Evolutionary conservation across 2,329 filamentous ascomycete genomes (phyloP), one percentile per base, ranked within the genome.

Genomic region (Taxawa tesnikishii): DNA sequence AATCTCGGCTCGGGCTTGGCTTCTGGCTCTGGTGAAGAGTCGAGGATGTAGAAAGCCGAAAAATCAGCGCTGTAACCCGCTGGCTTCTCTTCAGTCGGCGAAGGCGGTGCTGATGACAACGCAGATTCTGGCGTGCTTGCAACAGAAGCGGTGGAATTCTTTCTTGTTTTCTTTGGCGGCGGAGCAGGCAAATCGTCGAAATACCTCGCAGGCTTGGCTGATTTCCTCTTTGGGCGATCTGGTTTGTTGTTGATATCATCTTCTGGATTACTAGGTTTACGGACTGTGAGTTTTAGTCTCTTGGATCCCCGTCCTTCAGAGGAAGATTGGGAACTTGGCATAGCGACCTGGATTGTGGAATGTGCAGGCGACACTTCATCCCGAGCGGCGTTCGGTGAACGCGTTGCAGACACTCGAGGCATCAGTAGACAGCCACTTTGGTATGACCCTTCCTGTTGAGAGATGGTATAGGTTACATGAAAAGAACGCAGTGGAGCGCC

Each of bases 21-120:
- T 10, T 19, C 31, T 29, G 12, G 28, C 27, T 36, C 37, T 27
- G 31, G 28, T 23, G 30, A 37, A 33, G 15, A 24, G 11, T 40
- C 49, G 11, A 43, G 37, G 34, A 53, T 43, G 34, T 53, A 55
- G 36, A 49, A 53, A 6, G 34, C 43, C 39, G 49, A 40, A 31
- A 55, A 52, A 23, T 49, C 46, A 14, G 44, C 48, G 36, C 49
- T 45, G 25, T 44, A 42, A 8, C 35, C 37, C 9, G 32, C 37
- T 21, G 42, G 27, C 26, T 37, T 27, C 28, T 42, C 36, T 11
- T 40, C 31, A 7, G 27, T 31, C 15, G 28, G 23, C 28, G 28
- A 26, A 9, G 14, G 10, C 14, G 26, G 21, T 10, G 28, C 16
- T 26, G 23, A 13, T 28, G 23, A 30, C 9, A 14, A 28, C 29